Percentiles rank a stretch among this genome's conserved stretches.
These are phyloP conservation scores for Pseudonectria foliicola DNA, from an alignment of 2,329 filamentous ascomycete species.

Conservation along the genomic window DNA sequence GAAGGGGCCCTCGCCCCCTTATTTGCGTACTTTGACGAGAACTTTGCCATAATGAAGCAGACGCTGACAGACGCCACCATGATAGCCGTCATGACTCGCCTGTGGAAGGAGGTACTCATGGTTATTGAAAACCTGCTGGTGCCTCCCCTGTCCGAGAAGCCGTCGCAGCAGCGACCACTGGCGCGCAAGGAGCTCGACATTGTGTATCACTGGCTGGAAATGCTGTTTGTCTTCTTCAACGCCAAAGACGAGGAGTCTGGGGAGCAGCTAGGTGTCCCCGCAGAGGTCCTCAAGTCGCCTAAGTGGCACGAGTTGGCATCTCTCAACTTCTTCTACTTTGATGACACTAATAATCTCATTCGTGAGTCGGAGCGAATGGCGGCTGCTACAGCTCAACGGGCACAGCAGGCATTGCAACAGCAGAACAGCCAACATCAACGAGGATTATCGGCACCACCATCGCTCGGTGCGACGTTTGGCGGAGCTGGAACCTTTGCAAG, in stretches of 20 bases:
- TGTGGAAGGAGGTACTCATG: constrained; percentile 96
- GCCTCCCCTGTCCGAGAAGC: constrained; percentile 90
- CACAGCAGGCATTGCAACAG: constrained; percentile 59
- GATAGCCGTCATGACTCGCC: constrained; percentile 93
- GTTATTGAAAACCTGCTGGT: constrained; percentile 87
- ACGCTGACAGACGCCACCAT: constrained; percentile 93
- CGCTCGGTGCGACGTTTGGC: constrained; percentile 29
- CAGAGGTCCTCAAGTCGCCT: constrained; percentile 87
- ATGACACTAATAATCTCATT: constrained; percentile 82
- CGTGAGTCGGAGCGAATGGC: constrained; percentile 97
- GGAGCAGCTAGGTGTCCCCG: constrained; percentile 79
- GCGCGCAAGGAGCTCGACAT: constrained; percentile 86
- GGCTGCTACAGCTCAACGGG: constrained; percentile 69
- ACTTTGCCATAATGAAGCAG: constrained; percentile 98
- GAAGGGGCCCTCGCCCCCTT: constrained; percentile 76
- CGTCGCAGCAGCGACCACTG: constrained; percentile 75
- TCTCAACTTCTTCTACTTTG: constrained; percentile 98
- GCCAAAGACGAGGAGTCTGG: constrained; percentile 75
- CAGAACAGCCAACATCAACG: constrained; percentile 47
- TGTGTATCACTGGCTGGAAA: constrained; percentile 87
- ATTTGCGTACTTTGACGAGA: constrained; percentile 94
- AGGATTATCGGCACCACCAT: constrained; percentile 62
- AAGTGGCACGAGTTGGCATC: constrained; percentile 98
- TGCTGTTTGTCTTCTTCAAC: constrained; percentile 92
- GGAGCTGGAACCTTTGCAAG: constrained; percentile 48